phyloP scores from a whole-genome alignment of 345 rosid genomes.

The Passiflora organensis region DNA sequence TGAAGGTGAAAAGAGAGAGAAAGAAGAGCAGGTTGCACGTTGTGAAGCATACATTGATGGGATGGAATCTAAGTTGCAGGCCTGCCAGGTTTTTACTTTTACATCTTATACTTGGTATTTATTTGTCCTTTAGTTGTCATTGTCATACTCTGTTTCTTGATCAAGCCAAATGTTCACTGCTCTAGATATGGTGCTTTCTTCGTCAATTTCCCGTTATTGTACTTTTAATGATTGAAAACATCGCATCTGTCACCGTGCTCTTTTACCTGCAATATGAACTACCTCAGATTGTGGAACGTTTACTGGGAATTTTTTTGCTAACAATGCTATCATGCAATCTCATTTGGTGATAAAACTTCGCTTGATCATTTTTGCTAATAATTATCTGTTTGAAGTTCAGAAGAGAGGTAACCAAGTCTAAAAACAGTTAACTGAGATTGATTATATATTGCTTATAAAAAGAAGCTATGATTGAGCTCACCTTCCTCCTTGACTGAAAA shows the following conservation, averaged over 20 bases:
- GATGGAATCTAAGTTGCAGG: slow-evolving; percentile 83
- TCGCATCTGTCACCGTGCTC: too few relatives aligned
- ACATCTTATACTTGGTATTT: neutral
- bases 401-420: neutral
- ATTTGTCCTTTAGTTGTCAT: neutral
- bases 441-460: too few relatives aligned
- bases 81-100: slow-evolving; percentile 66
- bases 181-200: neutral
- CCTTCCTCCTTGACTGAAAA: too few relatives aligned
- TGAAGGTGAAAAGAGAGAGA: slow-evolving; percentile 89
- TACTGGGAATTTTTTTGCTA: too few relatives aligned
- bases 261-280: too few relatives aligned
- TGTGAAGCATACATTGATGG: slow-evolving; percentile 91
- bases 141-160: neutral
- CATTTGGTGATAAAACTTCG: neutral
- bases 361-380: neutral
- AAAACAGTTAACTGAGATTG: too few relatives aligned
- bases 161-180: neutral
- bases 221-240: neutral
- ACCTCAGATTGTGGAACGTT: too few relatives aligned
- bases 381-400: neutral
- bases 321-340: too few relatives aligned
- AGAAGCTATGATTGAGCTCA: too few relatives aligned
- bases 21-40: slow-evolving; percentile 84
- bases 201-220: neutral